These are phyloP conservation scores for Calonectria pteridis DNA, from an alignment of 2,329 filamentous ascomycete genomes.

Conservation along the genomic window DNA sequence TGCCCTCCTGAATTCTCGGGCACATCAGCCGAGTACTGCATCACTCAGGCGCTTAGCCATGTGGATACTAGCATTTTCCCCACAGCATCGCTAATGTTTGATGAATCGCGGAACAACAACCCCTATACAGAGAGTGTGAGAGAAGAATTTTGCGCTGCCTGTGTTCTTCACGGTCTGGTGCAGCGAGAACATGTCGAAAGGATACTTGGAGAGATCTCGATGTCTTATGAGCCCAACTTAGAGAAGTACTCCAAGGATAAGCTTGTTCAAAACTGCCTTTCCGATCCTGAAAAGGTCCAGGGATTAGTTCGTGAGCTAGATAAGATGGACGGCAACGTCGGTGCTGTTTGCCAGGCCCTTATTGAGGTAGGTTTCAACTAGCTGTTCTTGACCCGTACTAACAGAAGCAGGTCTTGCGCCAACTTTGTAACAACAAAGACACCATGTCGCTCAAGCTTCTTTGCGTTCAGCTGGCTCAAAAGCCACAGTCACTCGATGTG, in stretches of 20 bases:
- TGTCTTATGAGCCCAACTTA: slow-evolving; percentile 80
- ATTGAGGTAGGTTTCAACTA: slow-evolving; percentile 67
- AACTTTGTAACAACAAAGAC: slow-evolving; percentile 78
- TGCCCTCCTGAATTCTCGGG: slow-evolving; percentile 78
- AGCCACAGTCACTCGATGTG: slow-evolving; percentile 79
- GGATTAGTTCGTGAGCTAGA: slow-evolving; percentile 85
- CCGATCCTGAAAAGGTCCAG: slow-evolving; percentile 81
- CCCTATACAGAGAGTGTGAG: slow-evolving; percentile 70
- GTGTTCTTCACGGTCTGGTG: slow-evolving; percentile 88
- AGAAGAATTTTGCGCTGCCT: slow-evolving; percentile 88
- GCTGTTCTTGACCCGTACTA: background rate
- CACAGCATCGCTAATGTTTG: slow-evolving; percentile 70
- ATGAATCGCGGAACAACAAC: slow-evolving; percentile 68
- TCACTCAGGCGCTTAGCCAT: slow-evolving; percentile 79
- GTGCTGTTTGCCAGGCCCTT: slow-evolving; percentile 83
- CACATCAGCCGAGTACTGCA: slow-evolving; percentile 79
- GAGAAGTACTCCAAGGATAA: slow-evolving; percentile 83
- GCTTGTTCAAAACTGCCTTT: slow-evolving; percentile 81
- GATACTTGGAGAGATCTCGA: slow-evolving; percentile 85
- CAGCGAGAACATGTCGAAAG: slow-evolving; percentile 81
- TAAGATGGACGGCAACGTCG: slow-evolving; percentile 91
- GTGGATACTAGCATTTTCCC: slow-evolving; percentile 84
- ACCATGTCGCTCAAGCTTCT: slow-evolving; percentile 84
- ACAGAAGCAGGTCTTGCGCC: slow-evolving; percentile 70
- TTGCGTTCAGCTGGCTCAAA: slow-evolving; percentile 79